Percentiles rank a stretch among this genome's conserved stretches.
These are phyloP conservation scores for Cryptosporidium parvum DNA, from an alignment of 169 alveolate genomes.

Conservation along the genomic window DNA sequence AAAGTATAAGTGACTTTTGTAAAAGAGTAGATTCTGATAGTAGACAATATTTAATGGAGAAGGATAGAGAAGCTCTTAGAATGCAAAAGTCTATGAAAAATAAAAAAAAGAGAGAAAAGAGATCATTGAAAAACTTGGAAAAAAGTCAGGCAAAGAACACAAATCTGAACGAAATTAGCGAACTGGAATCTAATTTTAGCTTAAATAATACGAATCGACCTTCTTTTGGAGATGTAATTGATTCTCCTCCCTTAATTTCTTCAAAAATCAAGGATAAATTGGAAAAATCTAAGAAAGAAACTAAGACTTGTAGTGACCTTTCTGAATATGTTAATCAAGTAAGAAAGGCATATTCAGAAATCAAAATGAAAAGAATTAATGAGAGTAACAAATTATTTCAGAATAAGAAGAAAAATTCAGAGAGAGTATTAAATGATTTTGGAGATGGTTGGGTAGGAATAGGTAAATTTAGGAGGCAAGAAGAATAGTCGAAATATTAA, in stretches of 20 bases:
- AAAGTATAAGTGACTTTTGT: conserved; percentile 48
- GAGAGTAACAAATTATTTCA: conserved; percentile 6
- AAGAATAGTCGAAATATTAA: background rate
- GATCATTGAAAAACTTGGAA: conserved; percentile 10
- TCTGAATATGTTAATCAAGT: conserved; percentile 36
- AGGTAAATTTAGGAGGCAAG: conserved; percentile 58
- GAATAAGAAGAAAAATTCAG: background rate
- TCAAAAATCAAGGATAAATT: conserved; percentile 30
- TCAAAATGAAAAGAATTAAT: conserved; percentile 4
- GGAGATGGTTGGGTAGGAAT: conserved; percentile 73
- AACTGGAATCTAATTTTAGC: background rate
- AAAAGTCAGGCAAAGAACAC: background rate
- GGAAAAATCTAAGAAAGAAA: conserved; percentile 36
- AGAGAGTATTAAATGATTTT: conserved; percentile 16
- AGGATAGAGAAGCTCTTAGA: conserved; percentile 55
- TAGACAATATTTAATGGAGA: conserved; percentile 19
- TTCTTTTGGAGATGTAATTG: conserved; percentile 50
- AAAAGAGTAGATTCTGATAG: conserved; percentile 44
- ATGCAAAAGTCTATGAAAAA: conserved; percentile 6
- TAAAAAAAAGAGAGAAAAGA: conserved; percentile 57
- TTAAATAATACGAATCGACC: conserved; percentile 6
- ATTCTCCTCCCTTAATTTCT: conserved; percentile 49
- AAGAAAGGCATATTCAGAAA: conserved; percentile 43
- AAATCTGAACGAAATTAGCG: background rate
- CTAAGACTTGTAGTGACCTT: conserved; percentile 19